phyloP scores from a whole-genome alignment of 169 alveolate species.

The Besnoitia besnoiti region DNA sequence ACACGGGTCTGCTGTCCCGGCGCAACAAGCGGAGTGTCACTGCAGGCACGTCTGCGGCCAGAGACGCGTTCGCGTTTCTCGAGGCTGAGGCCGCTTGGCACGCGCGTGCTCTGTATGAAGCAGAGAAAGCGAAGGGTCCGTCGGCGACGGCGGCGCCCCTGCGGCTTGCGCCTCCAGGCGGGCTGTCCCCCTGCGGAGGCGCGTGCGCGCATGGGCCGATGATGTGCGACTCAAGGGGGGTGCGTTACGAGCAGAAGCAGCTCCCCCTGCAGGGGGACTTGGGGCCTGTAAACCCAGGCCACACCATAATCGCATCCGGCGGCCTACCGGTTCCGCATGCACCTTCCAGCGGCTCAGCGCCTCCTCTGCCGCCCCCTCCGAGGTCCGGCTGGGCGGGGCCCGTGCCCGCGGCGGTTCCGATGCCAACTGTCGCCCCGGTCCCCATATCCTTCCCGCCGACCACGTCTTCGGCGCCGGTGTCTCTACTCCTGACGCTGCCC shows the following conservation, averaged over 20 bases:
- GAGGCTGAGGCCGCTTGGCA: background rate
- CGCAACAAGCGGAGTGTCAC: background rate
- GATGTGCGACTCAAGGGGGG: too few relatives aligned
- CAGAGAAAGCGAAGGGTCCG: background rate
- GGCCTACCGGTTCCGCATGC: too few relatives aligned
- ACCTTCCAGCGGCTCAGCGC: background rate
- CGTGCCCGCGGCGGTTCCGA: background rate
- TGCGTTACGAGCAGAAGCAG: too few relatives aligned
- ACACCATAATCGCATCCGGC: too few relatives aligned
- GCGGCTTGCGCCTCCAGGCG: background rate
- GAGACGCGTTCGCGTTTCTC: background rate
- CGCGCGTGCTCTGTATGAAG: background rate
- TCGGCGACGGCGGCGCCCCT: background rate
- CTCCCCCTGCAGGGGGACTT: too few relatives aligned
- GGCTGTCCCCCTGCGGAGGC: background rate
- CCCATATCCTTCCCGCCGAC: constrained; percentile 3
- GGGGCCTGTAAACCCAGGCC: too few relatives aligned
- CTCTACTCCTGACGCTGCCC: constrained; percentile 60
- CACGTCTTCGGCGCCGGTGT: background rate
- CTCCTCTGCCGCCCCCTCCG: background rate
- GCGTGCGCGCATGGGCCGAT: background rate
- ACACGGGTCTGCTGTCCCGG: background rate
- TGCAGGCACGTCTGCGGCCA: background rate
- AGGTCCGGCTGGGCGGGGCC: background rate
- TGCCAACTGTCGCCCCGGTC: constrained; percentile 1